Conservation (phyloP, 2,329 filamentous ascomycete genomes). For the Trichoderma koningiopsis region DNA sequence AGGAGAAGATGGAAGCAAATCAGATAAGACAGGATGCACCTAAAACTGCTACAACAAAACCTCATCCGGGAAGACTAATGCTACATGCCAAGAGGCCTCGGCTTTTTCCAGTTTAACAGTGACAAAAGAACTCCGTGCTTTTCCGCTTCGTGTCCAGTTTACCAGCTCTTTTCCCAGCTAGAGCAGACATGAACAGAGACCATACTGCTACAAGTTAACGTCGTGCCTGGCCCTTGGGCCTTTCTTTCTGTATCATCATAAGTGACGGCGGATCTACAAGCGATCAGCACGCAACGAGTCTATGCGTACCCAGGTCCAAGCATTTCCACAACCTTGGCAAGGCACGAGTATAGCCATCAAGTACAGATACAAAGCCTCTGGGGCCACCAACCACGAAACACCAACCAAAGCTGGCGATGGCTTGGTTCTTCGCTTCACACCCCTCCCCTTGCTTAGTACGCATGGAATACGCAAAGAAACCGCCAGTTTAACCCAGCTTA, state of each 20-base stretch:
- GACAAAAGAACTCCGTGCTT: not conserved
- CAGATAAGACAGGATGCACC: no score
- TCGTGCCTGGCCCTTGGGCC: not conserved
- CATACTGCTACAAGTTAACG: not conserved
- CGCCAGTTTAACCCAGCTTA: not conserved
- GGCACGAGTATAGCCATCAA: not conserved
- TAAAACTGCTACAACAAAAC: not conserved
- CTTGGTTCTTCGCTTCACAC: not conserved
- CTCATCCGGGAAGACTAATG: not conserved
- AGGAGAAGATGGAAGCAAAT: not conserved
- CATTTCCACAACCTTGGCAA: not conserved
- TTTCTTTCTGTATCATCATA: not conserved
- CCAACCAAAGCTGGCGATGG: not conserved
- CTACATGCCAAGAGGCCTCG: not conserved
- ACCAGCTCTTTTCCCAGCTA: not conserved
- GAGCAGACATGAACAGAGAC: not conserved
- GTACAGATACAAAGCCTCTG: slow-evolving; percentile 5
- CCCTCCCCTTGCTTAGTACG: not conserved
- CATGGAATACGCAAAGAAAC: not conserved
- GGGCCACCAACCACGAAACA: not conserved
- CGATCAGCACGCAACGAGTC: not conserved
- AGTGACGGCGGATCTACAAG: not conserved
- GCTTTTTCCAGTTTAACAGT: not conserved
- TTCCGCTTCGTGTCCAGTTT: not conserved
- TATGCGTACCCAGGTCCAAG: not conserved